Conservation (phyloP, 2,329 filamentous ascomycete genomes). For the Botryotinia convoluta region DNA sequence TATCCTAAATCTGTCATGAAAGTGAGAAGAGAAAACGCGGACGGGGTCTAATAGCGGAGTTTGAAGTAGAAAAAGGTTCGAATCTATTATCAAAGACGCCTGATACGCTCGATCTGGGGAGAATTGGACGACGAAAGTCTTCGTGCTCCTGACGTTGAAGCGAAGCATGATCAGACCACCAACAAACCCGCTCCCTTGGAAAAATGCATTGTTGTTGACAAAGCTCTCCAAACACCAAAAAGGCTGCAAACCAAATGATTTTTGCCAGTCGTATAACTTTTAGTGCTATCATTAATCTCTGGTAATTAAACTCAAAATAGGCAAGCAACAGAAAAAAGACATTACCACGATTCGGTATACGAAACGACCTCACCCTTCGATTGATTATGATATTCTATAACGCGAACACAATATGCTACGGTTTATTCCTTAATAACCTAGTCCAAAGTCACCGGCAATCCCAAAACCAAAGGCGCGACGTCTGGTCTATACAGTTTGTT, state of each 20-base stretch:
- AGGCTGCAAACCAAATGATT: not conserved
- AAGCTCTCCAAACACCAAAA: not conserved
- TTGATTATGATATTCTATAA: not conserved
- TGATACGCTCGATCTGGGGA: not conserved
- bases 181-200: not conserved
- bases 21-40: too few relatives aligned
- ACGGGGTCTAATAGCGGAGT: fast-evolving
- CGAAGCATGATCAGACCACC: too few relatives aligned
- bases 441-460: not conserved
- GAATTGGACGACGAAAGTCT: not conserved
- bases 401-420: not conserved
- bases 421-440: not conserved
- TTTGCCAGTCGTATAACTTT: not conserved
- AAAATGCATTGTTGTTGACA: not conserved
- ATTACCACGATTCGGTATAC: not conserved
- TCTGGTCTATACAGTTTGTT: not conserved
- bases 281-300: not conserved
- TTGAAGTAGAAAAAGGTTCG: too few relatives aligned
- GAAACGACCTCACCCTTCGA: not conserved
- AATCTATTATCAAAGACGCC: not conserved
- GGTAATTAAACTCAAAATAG: not conserved
- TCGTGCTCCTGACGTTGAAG: not conserved
- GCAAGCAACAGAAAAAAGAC: not conserved
- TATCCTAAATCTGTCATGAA: not conserved
- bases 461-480: not conserved